Conservation (phyloP, 768 basidiomycete species). For the Suillus spraguei region DNA sequence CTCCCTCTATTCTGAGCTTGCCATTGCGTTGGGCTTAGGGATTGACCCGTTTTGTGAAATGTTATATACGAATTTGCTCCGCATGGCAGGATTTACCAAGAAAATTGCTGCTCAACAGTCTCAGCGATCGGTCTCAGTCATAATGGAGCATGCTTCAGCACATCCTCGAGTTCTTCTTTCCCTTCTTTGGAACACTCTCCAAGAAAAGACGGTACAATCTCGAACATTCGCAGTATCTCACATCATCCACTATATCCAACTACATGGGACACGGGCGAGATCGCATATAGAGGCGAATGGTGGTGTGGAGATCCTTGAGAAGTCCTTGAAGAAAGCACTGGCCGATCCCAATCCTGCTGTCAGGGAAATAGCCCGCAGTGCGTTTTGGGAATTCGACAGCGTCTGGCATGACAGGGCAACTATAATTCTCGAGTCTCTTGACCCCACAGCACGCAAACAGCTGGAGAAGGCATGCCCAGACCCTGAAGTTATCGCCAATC, state of each 20-base stretch:
- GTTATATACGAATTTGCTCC: conserved; percentile 73
- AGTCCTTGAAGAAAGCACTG: conserved; percentile 70
- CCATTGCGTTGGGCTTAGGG: conserved; percentile 58
- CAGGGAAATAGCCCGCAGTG: conserved; percentile 65
- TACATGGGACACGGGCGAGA: conserved; percentile 68
- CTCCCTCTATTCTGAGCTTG: conserved; percentile 75
- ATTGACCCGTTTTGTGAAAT: conserved; percentile 84
- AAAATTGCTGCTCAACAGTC: conserved; percentile 88
- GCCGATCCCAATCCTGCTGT: conserved; percentile 81
- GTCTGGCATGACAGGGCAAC: conserved; percentile 77
- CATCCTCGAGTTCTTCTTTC: conserved; percentile 71
- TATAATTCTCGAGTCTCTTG: conserved; percentile 65
- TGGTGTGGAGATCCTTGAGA: conserved; percentile 72
- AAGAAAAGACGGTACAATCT: conserved; percentile 82
- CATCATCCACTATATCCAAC: conserved; percentile 71
- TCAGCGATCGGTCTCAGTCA: conserved; percentile 66
- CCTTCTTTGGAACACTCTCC: conserved; percentile 65
- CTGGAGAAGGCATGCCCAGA: conserved; percentile 84
- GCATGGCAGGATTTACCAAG: conserved; percentile 91
- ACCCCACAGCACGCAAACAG: conserved; percentile 72
- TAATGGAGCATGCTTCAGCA: conserved; percentile 70
- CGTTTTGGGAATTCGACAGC: conserved; percentile 80
- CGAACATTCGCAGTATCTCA: conserved; percentile 70
- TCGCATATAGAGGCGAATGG: conserved; percentile 68
- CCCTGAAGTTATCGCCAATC: conserved; percentile 41